A percentile compares a stretch with the other conserved stretches of the same genome.
phyloP scores from a whole-genome alignment of 2,329 filamentous ascomycete species.

The Calonectria henricotiae region DNA sequence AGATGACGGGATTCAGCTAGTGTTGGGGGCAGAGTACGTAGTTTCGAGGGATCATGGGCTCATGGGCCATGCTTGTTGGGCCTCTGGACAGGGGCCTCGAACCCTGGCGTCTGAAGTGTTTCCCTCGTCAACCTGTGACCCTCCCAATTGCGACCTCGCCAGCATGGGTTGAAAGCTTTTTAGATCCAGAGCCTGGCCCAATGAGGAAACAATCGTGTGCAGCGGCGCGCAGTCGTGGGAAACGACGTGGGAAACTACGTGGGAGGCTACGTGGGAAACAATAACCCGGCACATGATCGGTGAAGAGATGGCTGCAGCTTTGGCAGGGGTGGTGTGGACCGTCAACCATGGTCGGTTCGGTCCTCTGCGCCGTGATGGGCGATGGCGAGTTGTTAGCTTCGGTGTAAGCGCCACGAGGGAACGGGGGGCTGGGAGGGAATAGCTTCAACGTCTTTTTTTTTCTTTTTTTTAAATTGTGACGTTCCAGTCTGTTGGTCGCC shows the following conservation, averaged over 20 bases:
- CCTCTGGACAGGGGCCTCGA: slow-evolving; percentile 21
- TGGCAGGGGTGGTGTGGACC: slow-evolving; percentile 30
- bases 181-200: slow-evolving; percentile 41
- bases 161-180: slow-evolving; percentile 38
- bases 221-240: slow-evolving; percentile 30
- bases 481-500: slow-evolving; percentile 9
- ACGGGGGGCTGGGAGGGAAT: slow-evolving; percentile 23
- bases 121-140: slow-evolving; percentile 45
- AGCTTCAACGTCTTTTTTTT: slow-evolving; percentile 25
- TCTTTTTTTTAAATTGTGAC: not conserved
- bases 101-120: slow-evolving; percentile 43
- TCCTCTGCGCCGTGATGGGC: slow-evolving; percentile 7
- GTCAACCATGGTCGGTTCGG: slow-evolving; percentile 20
- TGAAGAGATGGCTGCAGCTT: slow-evolving; percentile 25
- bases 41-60: slow-evolving; percentile 37
- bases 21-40: slow-evolving; percentile 36
- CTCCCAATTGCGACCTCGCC: slow-evolving; percentile 42
- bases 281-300: slow-evolving; percentile 37
- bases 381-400: slow-evolving; percentile 1
- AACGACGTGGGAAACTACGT: not conserved
- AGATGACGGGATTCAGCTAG: slow-evolving; percentile 39
- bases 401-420: slow-evolving; percentile 24
- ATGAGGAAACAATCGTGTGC: slow-evolving; percentile 45
- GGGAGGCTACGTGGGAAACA: not conserved
- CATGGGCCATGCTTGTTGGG: slow-evolving; percentile 40